These are phyloP conservation scores for Fomitopsis schrenkii DNA, from an alignment of 1,284 basidiomycete genomes.

Conservation along the genomic window DNA sequence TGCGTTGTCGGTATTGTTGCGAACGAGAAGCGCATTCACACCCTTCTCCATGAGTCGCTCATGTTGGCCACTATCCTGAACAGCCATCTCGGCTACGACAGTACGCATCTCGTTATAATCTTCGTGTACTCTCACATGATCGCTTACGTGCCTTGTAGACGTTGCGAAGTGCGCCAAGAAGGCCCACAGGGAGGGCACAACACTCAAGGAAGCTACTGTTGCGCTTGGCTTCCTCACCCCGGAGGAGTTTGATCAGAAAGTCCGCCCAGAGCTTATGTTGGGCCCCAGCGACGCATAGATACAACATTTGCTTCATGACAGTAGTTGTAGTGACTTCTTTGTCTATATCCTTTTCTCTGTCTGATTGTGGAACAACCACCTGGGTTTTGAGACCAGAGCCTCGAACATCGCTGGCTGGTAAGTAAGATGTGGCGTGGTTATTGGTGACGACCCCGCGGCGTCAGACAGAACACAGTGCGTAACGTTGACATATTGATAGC, in stretches of 20 bases:
- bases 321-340: not conserved
- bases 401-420: not conserved
- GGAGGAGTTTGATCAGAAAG: conserved; percentile 95
- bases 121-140: not conserved
- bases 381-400: not conserved
- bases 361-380: not conserved
- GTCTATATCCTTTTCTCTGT: not conserved
- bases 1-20: conserved; percentile 96
- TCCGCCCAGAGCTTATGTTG: conserved; percentile 90
- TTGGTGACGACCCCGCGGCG: not conserved
- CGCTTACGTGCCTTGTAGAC: conserved; percentile 44
- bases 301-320: not conserved
- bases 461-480: not conserved
- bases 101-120: conserved; percentile 45
- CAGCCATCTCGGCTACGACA: conserved; percentile 92
- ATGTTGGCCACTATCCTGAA: conserved; percentile 98
- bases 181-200: conserved; percentile 97
- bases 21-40: conserved; percentile 90
- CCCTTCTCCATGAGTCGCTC: conserved; percentile 89
- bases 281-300: conserved; percentile 57
- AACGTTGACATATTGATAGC: not conserved
- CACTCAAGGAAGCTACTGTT: conserved; percentile 93
- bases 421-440: conserved; percentile 1
- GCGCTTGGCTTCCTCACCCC: conserved; percentile 81
- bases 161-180: conserved; percentile 99